These are phyloP conservation scores for Sanguinoderma infundibulare DNA, from an alignment of 1,284 basidiomycete species.

Conservation along the genomic window DNA sequence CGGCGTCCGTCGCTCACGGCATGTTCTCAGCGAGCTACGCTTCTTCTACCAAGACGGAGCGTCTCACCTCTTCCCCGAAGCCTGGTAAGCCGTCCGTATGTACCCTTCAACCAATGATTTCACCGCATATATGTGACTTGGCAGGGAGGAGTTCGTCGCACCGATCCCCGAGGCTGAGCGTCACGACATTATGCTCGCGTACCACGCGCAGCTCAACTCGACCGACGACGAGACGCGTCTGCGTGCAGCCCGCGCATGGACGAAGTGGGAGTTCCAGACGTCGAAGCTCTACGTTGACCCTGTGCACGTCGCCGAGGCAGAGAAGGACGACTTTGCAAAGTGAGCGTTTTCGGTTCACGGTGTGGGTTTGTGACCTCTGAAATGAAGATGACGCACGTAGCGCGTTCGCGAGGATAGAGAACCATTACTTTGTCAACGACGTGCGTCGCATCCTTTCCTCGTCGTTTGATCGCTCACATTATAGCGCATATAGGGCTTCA, in stretches of 20 bases:
- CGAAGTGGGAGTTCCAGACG: constrained; percentile 92
- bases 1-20: neutral
- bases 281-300: constrained; percentile 76
- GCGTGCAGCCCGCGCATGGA: constrained; percentile 85
- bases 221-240: constrained; percentile 70
- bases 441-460: constrained; percentile 39
- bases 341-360: constrained; percentile 39
- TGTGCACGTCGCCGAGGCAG: constrained; percentile 70
- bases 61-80: constrained; percentile 86
- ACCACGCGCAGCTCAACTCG: constrained; percentile 83
- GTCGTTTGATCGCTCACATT: neutral
- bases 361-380: neutral
- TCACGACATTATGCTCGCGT: constrained; percentile 81
- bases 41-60: constrained; percentile 94
- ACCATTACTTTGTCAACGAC: constrained; percentile 89
- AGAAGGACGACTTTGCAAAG: constrained; percentile 79
- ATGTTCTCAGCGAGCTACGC: constrained; percentile 67
- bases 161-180: constrained; percentile 84
- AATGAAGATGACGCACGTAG: constrained; percentile 40
- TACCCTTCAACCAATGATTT: neutral
- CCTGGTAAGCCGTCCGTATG: constrained; percentile 58
- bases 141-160: constrained; percentile 81
- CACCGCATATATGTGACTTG: neutral
- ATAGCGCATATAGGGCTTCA: constrained; percentile 67
- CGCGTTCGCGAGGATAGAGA: constrained; percentile 90